Conservation (phyloP, 2,329 filamentous ascomycete species). For the Penicillium aurantiogriseum region DNA sequence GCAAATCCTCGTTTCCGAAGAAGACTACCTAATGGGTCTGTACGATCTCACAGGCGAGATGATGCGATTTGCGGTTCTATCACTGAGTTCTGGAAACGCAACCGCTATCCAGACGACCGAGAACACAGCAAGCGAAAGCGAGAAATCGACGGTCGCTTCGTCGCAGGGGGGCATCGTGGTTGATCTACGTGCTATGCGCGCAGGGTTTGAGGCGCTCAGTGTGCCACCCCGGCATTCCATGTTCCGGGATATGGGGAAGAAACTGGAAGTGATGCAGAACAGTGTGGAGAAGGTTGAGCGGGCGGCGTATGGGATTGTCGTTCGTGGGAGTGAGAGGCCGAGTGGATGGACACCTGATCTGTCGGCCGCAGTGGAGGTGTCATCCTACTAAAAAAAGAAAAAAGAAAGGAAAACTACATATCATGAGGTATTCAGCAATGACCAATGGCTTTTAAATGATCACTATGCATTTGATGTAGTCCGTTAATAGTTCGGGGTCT, state of each 20-base stretch:
- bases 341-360: conserved; percentile 89
- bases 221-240: conserved; percentile 53
- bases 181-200: conserved; percentile 77
- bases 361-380: conserved; percentile 43
- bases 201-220: conserved; percentile 72
- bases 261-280: conserved; percentile 79
- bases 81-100: conserved; percentile 71
- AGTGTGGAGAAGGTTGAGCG: conserved; percentile 94
- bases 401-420: not conserved
- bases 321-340: conserved; percentile 83
- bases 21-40: conserved; percentile 86
- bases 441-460: not conserved
- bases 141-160: conserved; percentile 19
- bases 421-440: not conserved
- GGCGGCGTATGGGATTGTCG: conserved; percentile 80
- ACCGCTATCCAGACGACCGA: conserved; percentile 36
- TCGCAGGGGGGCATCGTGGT: conserved; percentile 66
- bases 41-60: conserved; percentile 95
- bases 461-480: not conserved
- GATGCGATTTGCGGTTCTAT: conserved; percentile 93
- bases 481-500: not conserved
- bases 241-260: conserved; percentile 66
- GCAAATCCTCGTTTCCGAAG: conserved; percentile 65
- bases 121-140: not conserved
- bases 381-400: conserved; percentile 33